Percentiles rank a stretch among this genome's conserved stretches.
Conservation (phyloP, 75 land plant genomes). For the Picea glauca region DNA sequence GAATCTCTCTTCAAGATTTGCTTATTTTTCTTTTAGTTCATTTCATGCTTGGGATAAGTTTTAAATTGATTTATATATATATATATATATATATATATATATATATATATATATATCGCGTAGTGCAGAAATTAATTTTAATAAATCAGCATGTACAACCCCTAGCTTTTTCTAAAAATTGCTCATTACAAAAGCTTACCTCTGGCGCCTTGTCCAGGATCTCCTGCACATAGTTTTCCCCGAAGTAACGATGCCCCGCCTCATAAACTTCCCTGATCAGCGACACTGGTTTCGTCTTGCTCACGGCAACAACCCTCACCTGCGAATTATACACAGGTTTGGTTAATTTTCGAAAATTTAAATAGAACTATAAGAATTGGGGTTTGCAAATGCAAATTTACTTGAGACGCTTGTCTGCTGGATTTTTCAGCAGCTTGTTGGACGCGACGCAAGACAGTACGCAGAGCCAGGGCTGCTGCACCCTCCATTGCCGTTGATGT, state of each 20-base stretch:
- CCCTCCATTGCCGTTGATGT: slow-evolving; percentile 12
- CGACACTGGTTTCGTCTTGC: slow-evolving; percentile 84
- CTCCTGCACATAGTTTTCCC: slow-evolving; percentile 93
- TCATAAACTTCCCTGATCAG: slow-evolving; percentile 71
- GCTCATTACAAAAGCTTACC: slow-evolving; percentile 25
- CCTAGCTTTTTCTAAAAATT: background rate
- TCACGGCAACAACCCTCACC: slow-evolving; percentile 75
- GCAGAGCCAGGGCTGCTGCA: slow-evolving; percentile 41
- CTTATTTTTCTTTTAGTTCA: too few species aligned
- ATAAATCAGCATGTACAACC: background rate
- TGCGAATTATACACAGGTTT: background rate
- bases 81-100: too few species aligned
- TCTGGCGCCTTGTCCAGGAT: slow-evolving; percentile 81
- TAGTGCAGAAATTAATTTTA: background rate
- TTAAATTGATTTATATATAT: too few species aligned
- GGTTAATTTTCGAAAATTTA: background rate
- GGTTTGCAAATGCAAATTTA: background rate
- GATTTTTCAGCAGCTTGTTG: slow-evolving; percentile 52
- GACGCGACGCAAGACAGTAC: slow-evolving; percentile 40
- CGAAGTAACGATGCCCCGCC: slow-evolving; percentile 84
- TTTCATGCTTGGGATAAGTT: too few species aligned
- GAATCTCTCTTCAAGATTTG: too few species aligned
- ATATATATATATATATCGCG: too few species aligned
- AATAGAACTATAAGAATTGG: background rate
- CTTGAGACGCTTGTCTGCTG: slow-evolving; percentile 25